Percentiles rank a stretch among this genome's conserved stretches.
These are phyloP conservation scores for Neurospora tetraspora DNA, from an alignment of 495 filamentous ascomycete genomes.

Conservation along the genomic window DNA sequence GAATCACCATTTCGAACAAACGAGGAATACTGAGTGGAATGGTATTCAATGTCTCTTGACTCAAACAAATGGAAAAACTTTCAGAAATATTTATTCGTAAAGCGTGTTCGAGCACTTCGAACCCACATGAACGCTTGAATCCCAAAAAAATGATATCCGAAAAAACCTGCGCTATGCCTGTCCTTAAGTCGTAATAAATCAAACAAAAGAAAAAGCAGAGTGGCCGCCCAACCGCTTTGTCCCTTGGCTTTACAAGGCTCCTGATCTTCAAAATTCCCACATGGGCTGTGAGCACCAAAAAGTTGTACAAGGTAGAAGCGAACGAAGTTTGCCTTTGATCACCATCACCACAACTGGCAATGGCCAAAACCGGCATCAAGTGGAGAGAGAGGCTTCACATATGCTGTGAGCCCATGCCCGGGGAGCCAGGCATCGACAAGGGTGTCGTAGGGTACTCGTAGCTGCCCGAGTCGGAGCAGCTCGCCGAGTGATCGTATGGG, in stretches of 20 bases:
- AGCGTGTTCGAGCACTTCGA: slow-evolving; percentile 14
- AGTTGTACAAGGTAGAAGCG: neutral
- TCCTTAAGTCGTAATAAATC: neutral
- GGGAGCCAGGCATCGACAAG: slow-evolving; percentile 56
- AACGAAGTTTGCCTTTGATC: neutral
- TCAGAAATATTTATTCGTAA: slow-evolving; percentile 1
- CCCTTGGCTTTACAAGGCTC: neutral
- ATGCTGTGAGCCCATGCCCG: slow-evolving; percentile 34
- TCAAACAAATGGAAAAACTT: neutral
- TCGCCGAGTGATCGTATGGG: slow-evolving; percentile 64
- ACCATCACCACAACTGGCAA: neutral
- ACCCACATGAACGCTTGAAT: neutral
- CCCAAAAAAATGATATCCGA: neutral
- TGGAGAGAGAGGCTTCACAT: neutral
- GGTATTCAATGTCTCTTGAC: neutral
- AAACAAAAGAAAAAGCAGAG: neutral
- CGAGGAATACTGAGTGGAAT: neutral
- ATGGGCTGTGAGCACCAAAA: neutral
- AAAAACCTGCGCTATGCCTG: slow-evolving; percentile 7
- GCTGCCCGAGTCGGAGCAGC: slow-evolving; percentile 47
- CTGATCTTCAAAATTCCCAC: neutral
- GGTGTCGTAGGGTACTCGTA: slow-evolving; percentile 58
- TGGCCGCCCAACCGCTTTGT: neutral
- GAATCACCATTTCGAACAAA: neutral
- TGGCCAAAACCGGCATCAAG: neutral